Evolutionary conservation across 257 asterid genomes (phyloP), one percentile per base, ranked within the genome.

Genomic region (Solanum piurae): DNA sequence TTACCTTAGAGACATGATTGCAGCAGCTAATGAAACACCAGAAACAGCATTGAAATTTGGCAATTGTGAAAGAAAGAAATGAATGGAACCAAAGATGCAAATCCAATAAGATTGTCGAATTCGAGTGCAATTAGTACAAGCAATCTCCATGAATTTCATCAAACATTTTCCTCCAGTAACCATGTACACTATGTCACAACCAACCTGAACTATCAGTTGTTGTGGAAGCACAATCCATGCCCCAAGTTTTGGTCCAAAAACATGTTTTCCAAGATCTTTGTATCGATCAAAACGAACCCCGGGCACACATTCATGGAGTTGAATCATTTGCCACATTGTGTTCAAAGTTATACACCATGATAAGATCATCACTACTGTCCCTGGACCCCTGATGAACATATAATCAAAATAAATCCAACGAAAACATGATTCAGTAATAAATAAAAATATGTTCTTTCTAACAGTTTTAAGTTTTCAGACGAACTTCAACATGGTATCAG

Each of bases 301-400:
- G 0, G 99, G 98, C 4, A 94, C 95, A 60, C 95, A 91, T 87
- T 96, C 98, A 85, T 96, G 98, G 85, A 96, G 95, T 83, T 95
- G 97, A 33, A 95, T 95, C 95, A 96, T 93, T 88, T 96, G 98
- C 98, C 98, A 94, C 99, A 96, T 95, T 62, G 98, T 94, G 89
- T 94, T 91, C 84, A 96, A 85, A 21, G 99, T 95, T 84, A 96
- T 90, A 80, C 95, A 91, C 98, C 99, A 96, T 9, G 98, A 93
- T 18, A 96, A 55, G 7, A 90, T 87, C 97, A 96, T 91, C 88
- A 91, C 93, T n/a, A 94, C 73, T 18, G 93, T 94, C 77, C 98
- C 99, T 2, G 98, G 96, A 36, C 98, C 98, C 99, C 98, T 96
- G 93, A 3, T 82, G 12, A 13, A 79, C 25, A 60, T 38, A 49